Evolutionary conservation across 2,329 filamentous ascomycete species (phyloP).

Genomic region (Trichoderma sp.): DNA sequence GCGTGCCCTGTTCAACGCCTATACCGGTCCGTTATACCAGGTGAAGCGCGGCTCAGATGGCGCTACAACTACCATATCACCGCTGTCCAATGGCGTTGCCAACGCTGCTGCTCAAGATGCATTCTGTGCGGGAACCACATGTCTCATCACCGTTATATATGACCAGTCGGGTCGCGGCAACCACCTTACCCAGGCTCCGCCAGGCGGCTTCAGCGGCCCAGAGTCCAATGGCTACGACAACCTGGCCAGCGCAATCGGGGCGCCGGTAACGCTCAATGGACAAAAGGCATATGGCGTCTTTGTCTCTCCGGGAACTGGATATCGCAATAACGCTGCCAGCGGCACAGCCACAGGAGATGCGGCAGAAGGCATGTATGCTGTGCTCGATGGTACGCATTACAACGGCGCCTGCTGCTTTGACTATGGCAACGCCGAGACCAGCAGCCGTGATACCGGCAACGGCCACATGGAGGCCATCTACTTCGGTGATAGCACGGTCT

Average conservation of each 20-base stretch:
- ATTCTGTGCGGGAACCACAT: constrained; percentile 9
- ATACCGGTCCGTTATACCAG: constrained; percentile 12
- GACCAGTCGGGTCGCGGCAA: constrained; percentile 17
- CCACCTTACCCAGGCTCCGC: constrained; percentile 18
- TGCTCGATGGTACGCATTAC: constrained; percentile 16
- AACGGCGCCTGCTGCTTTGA: constrained; percentile 17
- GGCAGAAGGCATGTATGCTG: constrained; percentile 14
- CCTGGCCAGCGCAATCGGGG: constrained; percentile 6
- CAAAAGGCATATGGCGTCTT: constrained; percentile 16
- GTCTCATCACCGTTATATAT: constrained; percentile 17
- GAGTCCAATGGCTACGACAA: constrained; percentile 10
- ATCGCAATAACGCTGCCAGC: constrained; percentile 12
- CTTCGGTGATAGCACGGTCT: background rate
- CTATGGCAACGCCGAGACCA: constrained; percentile 19
- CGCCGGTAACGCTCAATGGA: constrained; percentile 10
- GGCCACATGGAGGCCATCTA: constrained; percentile 22
- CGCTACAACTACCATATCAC: background rate
- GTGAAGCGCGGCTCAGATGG: constrained; percentile 13
- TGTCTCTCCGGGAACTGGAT: constrained; percentile 10
- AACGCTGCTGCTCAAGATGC: constrained; percentile 12
- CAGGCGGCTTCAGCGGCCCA: constrained; percentile 5
- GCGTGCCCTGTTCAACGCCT: constrained; percentile 3
- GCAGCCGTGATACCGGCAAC: constrained; percentile 4
- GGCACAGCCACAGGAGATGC: constrained; percentile 4
- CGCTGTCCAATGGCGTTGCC: constrained; percentile 8